Evolutionary conservation across 352 stramenopile species (phyloP).

Genomic region (Elongisporangium senticosum): DNA sequence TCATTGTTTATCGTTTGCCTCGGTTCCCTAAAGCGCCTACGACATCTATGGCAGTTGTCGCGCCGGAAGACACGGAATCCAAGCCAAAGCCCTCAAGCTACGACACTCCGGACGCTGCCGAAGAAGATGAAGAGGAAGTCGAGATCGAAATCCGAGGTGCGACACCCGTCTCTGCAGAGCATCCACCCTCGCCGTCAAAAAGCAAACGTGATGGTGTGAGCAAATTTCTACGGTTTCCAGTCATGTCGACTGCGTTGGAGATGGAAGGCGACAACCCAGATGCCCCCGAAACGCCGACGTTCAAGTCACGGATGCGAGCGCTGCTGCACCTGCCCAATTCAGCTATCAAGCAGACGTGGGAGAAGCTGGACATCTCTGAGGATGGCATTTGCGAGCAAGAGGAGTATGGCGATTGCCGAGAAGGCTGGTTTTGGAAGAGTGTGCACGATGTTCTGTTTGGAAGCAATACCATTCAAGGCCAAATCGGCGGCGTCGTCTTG

Average conservation of each 20-base stretch:
- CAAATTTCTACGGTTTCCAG: slow-evolving; percentile 11
- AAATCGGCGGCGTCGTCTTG: slow-evolving; percentile 49
- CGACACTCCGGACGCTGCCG: slow-evolving; percentile 7
- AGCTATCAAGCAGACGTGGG: slow-evolving; percentile 30
- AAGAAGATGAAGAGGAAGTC: slow-evolving; percentile 22
- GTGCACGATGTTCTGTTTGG: slow-evolving; percentile 70
- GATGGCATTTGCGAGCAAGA: slow-evolving; percentile 26
- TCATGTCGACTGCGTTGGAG: slow-evolving; percentile 15
- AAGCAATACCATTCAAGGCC: slow-evolving; percentile 50
- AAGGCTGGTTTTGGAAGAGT: slow-evolving; percentile 34
- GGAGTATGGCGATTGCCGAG: slow-evolving; percentile 18
- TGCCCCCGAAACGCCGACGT: slow-evolving; percentile 4
- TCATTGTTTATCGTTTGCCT: background rate
- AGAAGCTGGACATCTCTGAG: slow-evolving; percentile 23
- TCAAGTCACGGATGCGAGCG: slow-evolving; percentile 16
- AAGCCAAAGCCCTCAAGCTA: slow-evolving; percentile 4
- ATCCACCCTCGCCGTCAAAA: background rate
- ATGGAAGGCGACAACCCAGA: slow-evolving; percentile 9
- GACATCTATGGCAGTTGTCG: background rate
- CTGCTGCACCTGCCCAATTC: slow-evolving; percentile 21
- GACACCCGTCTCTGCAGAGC: background rate
- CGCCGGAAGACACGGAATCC: background rate
- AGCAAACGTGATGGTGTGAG: background rate
- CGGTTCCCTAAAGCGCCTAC: background rate
- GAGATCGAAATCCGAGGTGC: slow-evolving; percentile 20